These are phyloP conservation scores for Phaffia tasmanica DNA, from an alignment of 768 basidiomycete genomes.

Conservation along the genomic window DNA sequence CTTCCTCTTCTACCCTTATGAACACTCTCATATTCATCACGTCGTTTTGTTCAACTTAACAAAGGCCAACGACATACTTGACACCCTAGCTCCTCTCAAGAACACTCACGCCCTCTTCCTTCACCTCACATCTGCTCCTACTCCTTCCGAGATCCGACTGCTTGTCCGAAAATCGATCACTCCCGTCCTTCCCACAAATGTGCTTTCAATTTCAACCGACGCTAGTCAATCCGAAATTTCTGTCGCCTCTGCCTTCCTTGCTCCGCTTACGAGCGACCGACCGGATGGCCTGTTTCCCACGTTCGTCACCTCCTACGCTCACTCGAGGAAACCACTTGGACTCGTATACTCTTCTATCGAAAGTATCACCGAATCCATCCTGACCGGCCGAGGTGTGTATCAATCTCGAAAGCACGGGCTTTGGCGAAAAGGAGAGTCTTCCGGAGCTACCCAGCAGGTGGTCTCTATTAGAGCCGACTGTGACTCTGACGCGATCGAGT, in stretches of 20 bases:
- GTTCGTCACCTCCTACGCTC: slow-evolving; percentile 56
- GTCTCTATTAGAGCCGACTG: slow-evolving; percentile 75
- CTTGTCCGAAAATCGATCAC: slow-evolving; percentile 49
- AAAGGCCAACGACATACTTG: slow-evolving; percentile 10
- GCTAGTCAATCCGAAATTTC: slow-evolving; percentile 43
- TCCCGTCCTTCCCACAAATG: slow-evolving; percentile 59
- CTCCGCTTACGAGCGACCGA: slow-evolving; percentile 71
- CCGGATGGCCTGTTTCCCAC: slow-evolving; percentile 88
- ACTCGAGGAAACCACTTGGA: slow-evolving; percentile 48
- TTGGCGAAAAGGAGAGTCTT: slow-evolving; percentile 95
- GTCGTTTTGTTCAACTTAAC: slow-evolving; percentile 15
- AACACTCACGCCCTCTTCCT: slow-evolving; percentile 30
- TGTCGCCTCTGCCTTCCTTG: slow-evolving; percentile 73
- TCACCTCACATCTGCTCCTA: slow-evolving; percentile 47
- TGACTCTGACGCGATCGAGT: slow-evolving; percentile 83
- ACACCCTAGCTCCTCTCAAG: slow-evolving; percentile 28
- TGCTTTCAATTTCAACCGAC: slow-evolving; percentile 56
- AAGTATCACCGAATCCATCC: slow-evolving; percentile 74
- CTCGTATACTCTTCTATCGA: slow-evolving; percentile 87
- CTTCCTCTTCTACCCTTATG: slow-evolving; percentile 39
- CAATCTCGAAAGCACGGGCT: slow-evolving; percentile 91
- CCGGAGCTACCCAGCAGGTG: slow-evolving; percentile 82
- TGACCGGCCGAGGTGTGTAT: slow-evolving; percentile 83
- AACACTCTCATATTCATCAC: slow-evolving; percentile 30
- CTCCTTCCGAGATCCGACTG: slow-evolving; percentile 52